Conservation (phyloP, 441 rosid species). For the Aquilaria agallochum region DNA sequence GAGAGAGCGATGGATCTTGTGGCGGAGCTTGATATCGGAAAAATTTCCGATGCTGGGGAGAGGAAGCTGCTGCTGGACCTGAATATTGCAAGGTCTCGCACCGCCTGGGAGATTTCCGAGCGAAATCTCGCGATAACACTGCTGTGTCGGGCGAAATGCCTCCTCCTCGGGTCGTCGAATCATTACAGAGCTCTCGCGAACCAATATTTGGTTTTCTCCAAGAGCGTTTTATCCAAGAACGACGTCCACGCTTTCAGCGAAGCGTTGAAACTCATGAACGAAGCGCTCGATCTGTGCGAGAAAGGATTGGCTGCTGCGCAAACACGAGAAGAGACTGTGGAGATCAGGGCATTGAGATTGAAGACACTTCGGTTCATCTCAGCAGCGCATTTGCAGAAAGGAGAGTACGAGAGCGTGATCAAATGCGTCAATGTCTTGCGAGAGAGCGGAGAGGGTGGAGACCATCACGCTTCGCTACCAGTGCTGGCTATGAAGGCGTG, state of each 20-base stretch:
- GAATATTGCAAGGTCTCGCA: slow-evolving; percentile 76
- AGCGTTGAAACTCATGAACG: slow-evolving; percentile 80
- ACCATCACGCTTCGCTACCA: slow-evolving; percentile 79
- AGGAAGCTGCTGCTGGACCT: slow-evolving; percentile 62
- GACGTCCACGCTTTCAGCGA: slow-evolving; percentile 40
- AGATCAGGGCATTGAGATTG: slow-evolving; percentile 48
- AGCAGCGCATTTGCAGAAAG: slow-evolving; percentile 83
- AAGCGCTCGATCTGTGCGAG: slow-evolving; percentile 76
- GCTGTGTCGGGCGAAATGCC: slow-evolving; percentile 58
- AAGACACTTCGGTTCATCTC: slow-evolving; percentile 84
- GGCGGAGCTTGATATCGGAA: slow-evolving; percentile 47
- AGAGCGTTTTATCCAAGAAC: slow-evolving; percentile 42
- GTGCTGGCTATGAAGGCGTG: slow-evolving; percentile 97
- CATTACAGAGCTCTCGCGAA: slow-evolving; percentile 62
- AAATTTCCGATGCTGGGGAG: slow-evolving; percentile 58
- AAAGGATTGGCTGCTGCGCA: slow-evolving; percentile 57
- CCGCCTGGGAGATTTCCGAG: slow-evolving; percentile 80
- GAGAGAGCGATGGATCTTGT: slow-evolving; percentile 77
- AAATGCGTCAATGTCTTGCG: slow-evolving; percentile 87
- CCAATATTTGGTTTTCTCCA: slow-evolving; percentile 67
- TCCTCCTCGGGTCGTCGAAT: slow-evolving; percentile 63
- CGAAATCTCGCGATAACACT: slow-evolving; percentile 65
- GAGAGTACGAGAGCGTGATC: slow-evolving; percentile 80
- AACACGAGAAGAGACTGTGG: slow-evolving; percentile 52
- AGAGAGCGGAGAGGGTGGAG: slow-evolving; percentile 55